A percentile compares a stretch with the other conserved stretches of the same genome.
phyloP scores from a whole-genome alignment of 1,139 yeast genomes.

The Pichia sp. region DNA sequence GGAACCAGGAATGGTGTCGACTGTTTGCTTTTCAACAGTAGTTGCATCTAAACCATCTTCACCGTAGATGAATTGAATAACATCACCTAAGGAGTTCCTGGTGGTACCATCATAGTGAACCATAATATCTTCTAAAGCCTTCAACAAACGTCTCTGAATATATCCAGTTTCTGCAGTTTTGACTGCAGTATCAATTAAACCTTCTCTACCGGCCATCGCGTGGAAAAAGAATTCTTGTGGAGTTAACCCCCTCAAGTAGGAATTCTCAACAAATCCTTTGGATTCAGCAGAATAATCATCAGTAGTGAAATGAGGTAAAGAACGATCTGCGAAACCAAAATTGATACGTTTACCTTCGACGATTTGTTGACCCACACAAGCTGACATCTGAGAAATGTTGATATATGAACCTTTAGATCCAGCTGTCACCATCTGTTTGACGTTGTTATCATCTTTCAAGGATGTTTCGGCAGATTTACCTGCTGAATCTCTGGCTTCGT shows the following conservation, averaged over 20 bases:
- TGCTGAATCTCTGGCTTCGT: slow-evolving; percentile 98
- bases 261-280: slow-evolving; percentile 95
- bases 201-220: slow-evolving; percentile 99
- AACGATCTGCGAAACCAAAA: slow-evolving; percentile 92
- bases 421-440: slow-evolving; percentile 98
- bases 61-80: slow-evolving; percentile 95
- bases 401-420: slow-evolving; percentile 99
- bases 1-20: slow-evolving; percentile 94
- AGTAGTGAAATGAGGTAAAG: slow-evolving; percentile 95
- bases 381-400: slow-evolving; percentile 98
- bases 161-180: slow-evolving; percentile 99
- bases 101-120: slow-evolving; percentile 99
- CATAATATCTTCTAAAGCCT: slow-evolving; percentile 98
- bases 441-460: slow-evolving; percentile 89
- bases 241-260: slow-evolving; percentile 93
- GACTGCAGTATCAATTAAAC: slow-evolving; percentile 92
- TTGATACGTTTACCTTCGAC: slow-evolving; percentile 99
- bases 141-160: slow-evolving; percentile 97
- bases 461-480: slow-evolving; percentile 98
- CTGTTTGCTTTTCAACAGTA: slow-evolving; percentile 94
- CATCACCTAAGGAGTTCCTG: slow-evolving; percentile 93
- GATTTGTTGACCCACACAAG: slow-evolving; percentile 99
- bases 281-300: slow-evolving; percentile 98
- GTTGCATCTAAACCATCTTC: slow-evolving; percentile 99
- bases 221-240: slow-evolving; percentile 99